Evolutionary conservation across 352 stramenopile species (phyloP).

Genomic region (Globisporangium apiculatum): DNA sequence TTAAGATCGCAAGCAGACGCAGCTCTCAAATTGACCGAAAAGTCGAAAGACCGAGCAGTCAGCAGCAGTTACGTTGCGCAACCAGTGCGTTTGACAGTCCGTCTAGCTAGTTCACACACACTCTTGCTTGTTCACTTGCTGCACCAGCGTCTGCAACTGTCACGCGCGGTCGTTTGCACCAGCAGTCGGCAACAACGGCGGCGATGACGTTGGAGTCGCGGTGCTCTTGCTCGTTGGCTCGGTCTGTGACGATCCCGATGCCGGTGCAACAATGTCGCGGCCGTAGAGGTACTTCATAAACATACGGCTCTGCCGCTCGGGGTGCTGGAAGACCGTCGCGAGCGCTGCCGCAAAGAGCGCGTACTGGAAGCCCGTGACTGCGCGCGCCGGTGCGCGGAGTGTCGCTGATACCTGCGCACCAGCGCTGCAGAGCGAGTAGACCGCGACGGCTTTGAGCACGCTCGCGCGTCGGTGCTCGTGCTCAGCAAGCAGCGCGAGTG

Average conservation of each 20-base stretch:
- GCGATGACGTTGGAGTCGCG: background rate
- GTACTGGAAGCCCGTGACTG: conserved; percentile 28
- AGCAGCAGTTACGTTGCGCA: too few relatives aligned
- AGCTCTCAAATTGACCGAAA: too few relatives aligned
- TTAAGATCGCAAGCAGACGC: too few relatives aligned
- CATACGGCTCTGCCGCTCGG: conserved; percentile 32
- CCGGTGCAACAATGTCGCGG: conserved; percentile 13
- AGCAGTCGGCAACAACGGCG: too few relatives aligned
- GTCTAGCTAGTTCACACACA: too few relatives aligned
- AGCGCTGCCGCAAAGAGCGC: conserved; percentile 32
- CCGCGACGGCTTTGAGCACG: conserved; percentile 47
- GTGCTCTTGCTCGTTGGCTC: background rate
- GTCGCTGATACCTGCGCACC: conserved; percentile 19
- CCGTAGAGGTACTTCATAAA: conserved; percentile 57
- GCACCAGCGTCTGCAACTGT: too few relatives aligned
- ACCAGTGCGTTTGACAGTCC: too few relatives aligned
- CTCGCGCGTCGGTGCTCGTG: conserved; percentile 40
- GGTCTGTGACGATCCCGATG: background rate
- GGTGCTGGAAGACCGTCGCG: conserved; percentile 35
- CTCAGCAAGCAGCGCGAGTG: conserved; percentile 40
- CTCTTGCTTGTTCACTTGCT: too few relatives aligned
- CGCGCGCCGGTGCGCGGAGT: conserved; percentile 12
- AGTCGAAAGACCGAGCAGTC: too few relatives aligned
- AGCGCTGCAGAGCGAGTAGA: conserved; percentile 40
- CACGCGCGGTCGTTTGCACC: too few relatives aligned